Base-by-base conservation (phyloP, 2,329 filamentous ascomycete species). In the Zopfia rhizophila region DNA sequence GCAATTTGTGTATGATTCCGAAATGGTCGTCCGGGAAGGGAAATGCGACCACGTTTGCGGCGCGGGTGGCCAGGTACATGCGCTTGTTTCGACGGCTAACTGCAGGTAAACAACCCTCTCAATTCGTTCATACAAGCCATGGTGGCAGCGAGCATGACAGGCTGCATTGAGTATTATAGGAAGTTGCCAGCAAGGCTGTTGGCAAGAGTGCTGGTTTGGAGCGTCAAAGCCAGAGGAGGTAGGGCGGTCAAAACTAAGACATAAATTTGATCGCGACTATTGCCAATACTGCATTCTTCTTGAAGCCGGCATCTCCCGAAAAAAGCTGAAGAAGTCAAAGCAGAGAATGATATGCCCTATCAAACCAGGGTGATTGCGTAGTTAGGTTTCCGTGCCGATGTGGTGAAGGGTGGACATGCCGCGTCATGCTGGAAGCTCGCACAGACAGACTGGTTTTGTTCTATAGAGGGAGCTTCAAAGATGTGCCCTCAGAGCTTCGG, bases 31-130 rank as follows among this genome's bases (percentile, higher is more conserved):
- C 37, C 25, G 28, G 40, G 57, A 45, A 25, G 32, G 45, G 53
- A 54, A 42, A 54, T 52, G 48, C 50, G 44, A 55, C 62, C 66
- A 69, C 65, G 67, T 70, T 70, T 70, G 65, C 58, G 52, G 48
- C 31, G 40, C 48, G 41, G 56, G 45, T 32, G 46, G 54, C 53
- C 39, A 56, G 48, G 63, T 48, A 57, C 61, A 64, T 67, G 63
- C 63, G 55, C 46, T 57, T 64, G 64, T 68, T 44, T 58, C 36
- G 45, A 38, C 65, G 67, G 68, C 22, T 54, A 36, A 54, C 49
- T 65, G 61, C 66, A 72, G 51, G 44, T 55, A 57, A 60, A 60
- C 51, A 61, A 25, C 44, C 17, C 23, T 58, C 55, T 52, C 49
- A 55, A 63, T 63, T 65, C 58, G 60, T 43, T 55, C 38, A 51